Base-by-base conservation (phyloP, 1,139 yeast species). In the Suhomyces panamericanus region DNA sequence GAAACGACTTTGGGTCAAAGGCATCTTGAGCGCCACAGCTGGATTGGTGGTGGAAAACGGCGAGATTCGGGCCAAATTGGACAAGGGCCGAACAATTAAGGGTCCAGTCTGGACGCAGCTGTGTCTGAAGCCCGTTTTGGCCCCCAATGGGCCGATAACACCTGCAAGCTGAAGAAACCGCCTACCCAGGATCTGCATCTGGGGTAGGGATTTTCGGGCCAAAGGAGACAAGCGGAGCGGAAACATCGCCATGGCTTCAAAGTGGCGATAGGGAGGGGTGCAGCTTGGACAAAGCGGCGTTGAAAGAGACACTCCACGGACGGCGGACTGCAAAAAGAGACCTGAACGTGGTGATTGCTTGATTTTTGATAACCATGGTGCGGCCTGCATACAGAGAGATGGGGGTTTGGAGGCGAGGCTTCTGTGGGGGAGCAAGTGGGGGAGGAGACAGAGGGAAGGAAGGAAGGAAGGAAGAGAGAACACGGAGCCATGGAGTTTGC, bases 161-260 rank as follows among this genome's bases (percentile, higher is more conserved):
- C 17, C 22, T 7, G 12, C 26, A 12, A 11, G 11, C 11, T 11
- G 13, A n/a, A 14, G 11, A 10, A 22, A 10, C 4, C 7, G 6
- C 15, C 13, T 16, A 10, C 24, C 13, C 13, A 13, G 20, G 16
- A 28, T 15, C 12, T 24, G 31, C 31, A 38, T 38, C 30, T 26
- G 41, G 41, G 41, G 35, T 38, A 38, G 15, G 24, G 12, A 22
- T 29, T 24, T 38, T 32, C 26, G 15, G 12, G 32, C 16, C 9
- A 26, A 10, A 22, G 28, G 30, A 12, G 31, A 24, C 7, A 12
- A 32, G 11, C 10, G 15, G 9, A 15, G 29, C 17, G 15, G 12
- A 11, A 15, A 24, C 41, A 38, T 38, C 31, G 32, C 29, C 29
- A 26, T n/a, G 8, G 29, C 24, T 26, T 6, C n/a, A n/a, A 12